phyloP scores from a whole-genome alignment of 2,329 filamentous ascomycete genomes.

The Penicillium palitans region DNA sequence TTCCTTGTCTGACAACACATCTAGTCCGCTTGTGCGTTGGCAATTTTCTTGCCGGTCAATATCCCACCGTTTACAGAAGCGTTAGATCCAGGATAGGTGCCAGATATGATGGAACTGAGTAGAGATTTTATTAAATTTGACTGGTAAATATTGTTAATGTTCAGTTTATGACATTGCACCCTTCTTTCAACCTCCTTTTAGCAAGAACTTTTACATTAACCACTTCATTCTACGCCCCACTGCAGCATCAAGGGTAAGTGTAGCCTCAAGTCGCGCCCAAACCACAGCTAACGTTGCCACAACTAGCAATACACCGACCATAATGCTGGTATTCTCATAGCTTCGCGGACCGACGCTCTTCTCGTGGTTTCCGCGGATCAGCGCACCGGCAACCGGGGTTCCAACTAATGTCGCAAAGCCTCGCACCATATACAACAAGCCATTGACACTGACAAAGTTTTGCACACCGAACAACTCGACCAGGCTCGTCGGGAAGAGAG shows the following conservation, averaged over 20 bases:
- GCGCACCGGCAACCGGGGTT: constrained; percentile 36
- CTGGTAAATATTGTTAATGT: not conserved
- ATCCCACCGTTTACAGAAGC: not conserved
- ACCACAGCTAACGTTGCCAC: constrained; percentile 27
- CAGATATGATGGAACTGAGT: not conserved
- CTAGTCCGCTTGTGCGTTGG: too few species aligned
- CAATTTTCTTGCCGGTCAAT: too few species aligned
- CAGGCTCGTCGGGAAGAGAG: constrained; percentile 42
- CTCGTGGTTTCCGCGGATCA: constrained; percentile 27
- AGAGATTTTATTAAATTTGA: not conserved
- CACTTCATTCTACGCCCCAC: constrained; percentile 16
- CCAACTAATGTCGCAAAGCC: constrained; percentile 42
- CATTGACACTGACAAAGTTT: constrained; percentile 42
- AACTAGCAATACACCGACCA: constrained; percentile 27
- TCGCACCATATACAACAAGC: constrained; percentile 42
- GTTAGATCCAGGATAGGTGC: not conserved
- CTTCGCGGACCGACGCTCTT: constrained; percentile 14
- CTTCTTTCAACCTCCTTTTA: too few species aligned
- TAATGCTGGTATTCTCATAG: constrained; percentile 28
- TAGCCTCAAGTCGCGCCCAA: constrained; percentile 31
- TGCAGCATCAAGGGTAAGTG: constrained; percentile 9
- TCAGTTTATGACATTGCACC: not conserved
- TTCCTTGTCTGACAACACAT: too few species aligned
- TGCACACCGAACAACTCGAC: constrained; percentile 44
- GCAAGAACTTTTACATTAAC: constrained; percentile 13